Evolutionary conservation across 2,329 filamentous ascomycete species (phyloP), one percentile per base, ranked within the genome.

Genomic region (Pseudopithomyces chartarum): DNA sequence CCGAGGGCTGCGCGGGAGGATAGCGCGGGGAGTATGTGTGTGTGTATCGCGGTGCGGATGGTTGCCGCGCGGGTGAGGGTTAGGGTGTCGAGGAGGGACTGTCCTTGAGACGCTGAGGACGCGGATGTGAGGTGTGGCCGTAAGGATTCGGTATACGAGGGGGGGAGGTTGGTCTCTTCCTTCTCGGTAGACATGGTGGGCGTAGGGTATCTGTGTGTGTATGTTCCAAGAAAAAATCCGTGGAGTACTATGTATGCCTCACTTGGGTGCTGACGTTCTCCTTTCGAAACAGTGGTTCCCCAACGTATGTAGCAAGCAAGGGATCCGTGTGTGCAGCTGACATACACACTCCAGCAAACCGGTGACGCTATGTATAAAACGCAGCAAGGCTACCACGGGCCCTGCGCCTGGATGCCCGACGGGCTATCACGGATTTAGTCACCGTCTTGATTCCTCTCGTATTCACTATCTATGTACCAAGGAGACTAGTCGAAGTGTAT

Each of bases 11-110:
- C 75, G 59, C 77, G 76, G 12, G 71, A 57, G 52, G 73, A 63
- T 46, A 82, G 65, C 17, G 78, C 63, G 1, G 80, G 79, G 29
- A 78, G 73, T 55, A 82, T 74, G 57, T 77, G 68, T 1, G 60
- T 68, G 29, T 71, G 64, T 29, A 81, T 71, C 15, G 80, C 66
- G 32, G 71, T 59, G 22, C 70, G 63, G 51, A 82, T 75, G 50
- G 79, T 76, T 33, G 72, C 68, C 6, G 74, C 71, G 49, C 79
- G 78, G 20, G 75, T 73, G 32, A 73, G 64, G 11, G 73, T 71
- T 13, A 80, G 65, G 34, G 77, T 73, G 56, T 69, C 65, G 56
- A 76, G 65, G 40, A 73, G 69, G 32, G 65, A 60, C 58, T 75
- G 70, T 44, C 65, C 67, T 23, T 65, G 62, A 33, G 60, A 52